phyloP scores from a whole-genome alignment of 352 stramenopile genomes.

The Globisporangium megalacanthum region DNA sequence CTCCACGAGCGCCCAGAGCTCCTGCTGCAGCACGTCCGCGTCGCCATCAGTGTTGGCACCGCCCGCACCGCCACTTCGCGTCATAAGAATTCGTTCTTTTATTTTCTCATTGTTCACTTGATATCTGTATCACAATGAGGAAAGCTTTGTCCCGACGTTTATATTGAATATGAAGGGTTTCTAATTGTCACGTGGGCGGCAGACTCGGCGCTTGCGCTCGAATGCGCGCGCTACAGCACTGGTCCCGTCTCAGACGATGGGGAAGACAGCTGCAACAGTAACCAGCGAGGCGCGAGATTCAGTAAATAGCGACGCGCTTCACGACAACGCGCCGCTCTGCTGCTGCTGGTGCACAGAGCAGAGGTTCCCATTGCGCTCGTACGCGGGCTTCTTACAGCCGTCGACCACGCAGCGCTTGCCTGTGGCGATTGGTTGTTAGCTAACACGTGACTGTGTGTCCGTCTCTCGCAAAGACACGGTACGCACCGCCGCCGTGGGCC shows the following conservation, averaged over 20 bases:
- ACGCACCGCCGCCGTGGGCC: constrained; percentile 68
- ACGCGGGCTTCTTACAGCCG: constrained; percentile 44
- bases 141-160: background rate
- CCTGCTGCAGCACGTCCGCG: constrained; percentile 14
- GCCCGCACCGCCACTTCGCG: constrained; percentile 1
- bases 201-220: too few species aligned
- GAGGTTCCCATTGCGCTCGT: constrained; percentile 40
- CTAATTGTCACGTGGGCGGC: background rate
- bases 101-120: background rate
- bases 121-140: background rate
- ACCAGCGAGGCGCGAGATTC: too few species aligned
- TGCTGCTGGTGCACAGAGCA: constrained; percentile 29
- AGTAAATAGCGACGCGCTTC: constrained; percentile 1
- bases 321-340: background rate
- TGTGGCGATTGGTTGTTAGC: constrained; percentile 4
- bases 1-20: constrained; percentile 55
- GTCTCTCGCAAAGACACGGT: background rate
- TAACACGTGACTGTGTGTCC: background rate
- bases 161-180: background rate
- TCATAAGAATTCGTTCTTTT: constrained; percentile 5
- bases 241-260: too few species aligned
- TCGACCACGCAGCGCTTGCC: constrained; percentile 43
- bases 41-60: constrained; percentile 5
- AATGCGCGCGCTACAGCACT: too few species aligned
- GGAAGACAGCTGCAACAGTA: background rate